These are phyloP conservation scores for Salix exigua DNA, from an alignment of 345 rosid genomes.

Conservation along the genomic window DNA sequence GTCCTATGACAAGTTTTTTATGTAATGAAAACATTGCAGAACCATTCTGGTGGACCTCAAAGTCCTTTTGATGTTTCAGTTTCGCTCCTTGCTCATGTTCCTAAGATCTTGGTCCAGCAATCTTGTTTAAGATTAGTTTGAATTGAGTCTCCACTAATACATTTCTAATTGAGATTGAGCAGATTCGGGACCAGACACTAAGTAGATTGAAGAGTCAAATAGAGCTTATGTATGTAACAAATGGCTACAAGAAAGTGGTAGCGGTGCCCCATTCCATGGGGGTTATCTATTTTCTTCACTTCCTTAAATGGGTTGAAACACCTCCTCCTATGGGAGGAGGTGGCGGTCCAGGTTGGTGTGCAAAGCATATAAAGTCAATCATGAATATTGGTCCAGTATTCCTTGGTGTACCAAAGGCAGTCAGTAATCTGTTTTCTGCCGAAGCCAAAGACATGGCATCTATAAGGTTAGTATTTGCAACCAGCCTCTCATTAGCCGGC, in stretches of 20 bases:
- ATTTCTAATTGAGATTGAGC: slow-evolving; percentile 26
- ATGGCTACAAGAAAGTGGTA: slow-evolving; percentile 62
- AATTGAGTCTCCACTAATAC: slow-evolving; percentile 20
- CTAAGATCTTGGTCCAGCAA: not conserved
- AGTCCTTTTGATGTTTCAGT: not conserved
- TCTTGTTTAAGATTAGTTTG: not conserved
- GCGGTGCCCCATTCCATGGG: slow-evolving; percentile 89
- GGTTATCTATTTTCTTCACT: slow-evolving; percentile 68
- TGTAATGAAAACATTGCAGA: not conserved
- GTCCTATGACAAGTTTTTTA: not conserved
- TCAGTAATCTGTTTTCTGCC: slow-evolving; percentile 49
- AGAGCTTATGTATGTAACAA: slow-evolving; percentile 59
- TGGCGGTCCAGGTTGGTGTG: slow-evolving; percentile 65
- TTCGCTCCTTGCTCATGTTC: not conserved
- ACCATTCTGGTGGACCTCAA: not conserved
- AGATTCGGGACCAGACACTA: slow-evolving; percentile 67
- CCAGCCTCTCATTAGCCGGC: not conserved
- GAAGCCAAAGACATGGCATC: slow-evolving; percentile 57
- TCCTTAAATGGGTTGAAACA: slow-evolving; percentile 78
- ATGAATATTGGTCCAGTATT: slow-evolving; percentile 69
- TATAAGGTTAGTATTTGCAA: slow-evolving; percentile 39
- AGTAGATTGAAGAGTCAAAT: slow-evolving; percentile 74
- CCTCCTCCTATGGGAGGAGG: slow-evolving; percentile 58
- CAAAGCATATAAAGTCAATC: slow-evolving; percentile 60
- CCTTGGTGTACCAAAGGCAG: slow-evolving; percentile 64